These are phyloP conservation scores for Aphanoascus verrucosus DNA, from an alignment of 2,329 filamentous ascomycete species.

Conservation along the genomic window DNA sequence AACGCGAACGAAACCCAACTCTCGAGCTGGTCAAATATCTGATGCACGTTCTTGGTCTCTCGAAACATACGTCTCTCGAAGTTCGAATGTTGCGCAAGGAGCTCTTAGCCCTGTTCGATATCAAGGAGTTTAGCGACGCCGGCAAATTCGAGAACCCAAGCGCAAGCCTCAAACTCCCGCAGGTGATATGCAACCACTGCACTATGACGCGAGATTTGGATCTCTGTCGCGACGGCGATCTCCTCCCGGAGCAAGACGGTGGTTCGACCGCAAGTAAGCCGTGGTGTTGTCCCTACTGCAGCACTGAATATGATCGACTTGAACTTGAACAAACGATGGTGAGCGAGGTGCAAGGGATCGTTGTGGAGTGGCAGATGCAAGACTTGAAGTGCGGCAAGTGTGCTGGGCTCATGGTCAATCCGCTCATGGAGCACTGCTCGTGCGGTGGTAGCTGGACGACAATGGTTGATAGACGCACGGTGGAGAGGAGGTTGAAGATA, in stretches of 20 bases:
- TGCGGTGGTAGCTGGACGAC: constrained; percentile 80
- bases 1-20: constrained; percentile 59
- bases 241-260: constrained; percentile 48
- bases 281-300: constrained; percentile 72
- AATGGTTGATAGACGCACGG: constrained; percentile 56
- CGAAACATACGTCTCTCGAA: constrained; percentile 82
- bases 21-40: constrained; percentile 86
- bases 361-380: constrained; percentile 76
- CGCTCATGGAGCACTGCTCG: constrained; percentile 93
- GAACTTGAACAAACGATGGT: constrained; percentile 76
- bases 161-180: constrained; percentile 58
- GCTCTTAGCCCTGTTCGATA: constrained; percentile 77
- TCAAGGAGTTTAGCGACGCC: constrained; percentile 83
- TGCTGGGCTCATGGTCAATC: constrained; percentile 59
- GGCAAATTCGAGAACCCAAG: constrained; percentile 83
- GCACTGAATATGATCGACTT: constrained; percentile 63
- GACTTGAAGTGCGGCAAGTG: constrained; percentile 78
- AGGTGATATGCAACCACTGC: constrained; percentile 81
- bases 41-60: constrained; percentile 83
- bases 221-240: constrained; percentile 76
- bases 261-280: constrained; percentile 31
- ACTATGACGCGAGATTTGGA: constrained; percentile 82
- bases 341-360: constrained; percentile 59
- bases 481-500: constrained; percentile 56
- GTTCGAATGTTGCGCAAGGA: constrained; percentile 82